Evolutionary conservation across 768 basidiomycete species (phyloP), one percentile per base, ranked within the genome.

Genomic region (Zangia roseola): DNA sequence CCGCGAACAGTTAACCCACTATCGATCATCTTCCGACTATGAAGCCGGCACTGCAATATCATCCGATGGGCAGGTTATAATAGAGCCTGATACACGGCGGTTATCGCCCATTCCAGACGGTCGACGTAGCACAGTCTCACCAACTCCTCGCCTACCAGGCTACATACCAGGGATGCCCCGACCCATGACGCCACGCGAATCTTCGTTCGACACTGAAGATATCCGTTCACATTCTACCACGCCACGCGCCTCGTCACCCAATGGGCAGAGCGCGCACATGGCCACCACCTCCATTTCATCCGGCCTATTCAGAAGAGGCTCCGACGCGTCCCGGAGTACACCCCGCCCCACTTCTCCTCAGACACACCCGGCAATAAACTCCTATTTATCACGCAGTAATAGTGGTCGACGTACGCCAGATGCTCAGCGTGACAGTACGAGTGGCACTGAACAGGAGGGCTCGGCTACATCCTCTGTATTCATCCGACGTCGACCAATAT

Each of bases 121-220:
- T 51, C 70, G 81, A 39, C 79, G 80, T 37, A 80, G 73, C 4
- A 70, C 72, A 13, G 65, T 68, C n/a, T 79, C 78, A 25, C 78
- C 78, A 26, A 68, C 69, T 0, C 75, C 78, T 36, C 75, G 80
- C 34, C 61, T 89, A 19, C 90, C 91, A 46, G 91, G 91, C 13
- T 93, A 93, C 67, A 83, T 91, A 48, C 91, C 91, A 20, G 91
- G 91, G 10, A 93, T 93, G 91, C 87, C 88, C 19, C 75, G 91
- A 35, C 91, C 91, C 16, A 91, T 92, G 86, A 92, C 91, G 6
- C 91, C 91, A n/a, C 84, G 82, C 47, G 86, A 89, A 54, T 58
- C 71, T 6, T 71, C 78, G 26, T 72, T 74, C 47, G 91, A 91
- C 40, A 62, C 76, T 24, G 89, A 91, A 46, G 87, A 90, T 50